Percentiles rank a stretch among this genome's conserved stretches.
These are phyloP conservation scores for Carpinus fangiana DNA, from an alignment of 306 rosid genomes.

Conservation along the genomic window DNA sequence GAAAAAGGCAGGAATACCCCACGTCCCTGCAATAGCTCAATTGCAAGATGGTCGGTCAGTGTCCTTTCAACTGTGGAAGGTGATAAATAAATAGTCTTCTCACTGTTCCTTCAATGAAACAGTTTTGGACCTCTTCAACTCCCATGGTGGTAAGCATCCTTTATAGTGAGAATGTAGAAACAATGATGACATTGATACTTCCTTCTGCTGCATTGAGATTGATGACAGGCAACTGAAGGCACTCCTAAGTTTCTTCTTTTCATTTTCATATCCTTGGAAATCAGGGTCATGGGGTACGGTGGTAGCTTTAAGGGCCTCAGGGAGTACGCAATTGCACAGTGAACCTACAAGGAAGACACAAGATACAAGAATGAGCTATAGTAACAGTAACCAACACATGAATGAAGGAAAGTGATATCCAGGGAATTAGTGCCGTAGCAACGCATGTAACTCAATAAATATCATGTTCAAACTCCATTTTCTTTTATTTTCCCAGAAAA, in stretches of 20 bases:
- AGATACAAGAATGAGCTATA: slow-evolving; percentile 7
- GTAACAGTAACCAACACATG: neutral
- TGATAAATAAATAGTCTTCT: slow-evolving; percentile 20
- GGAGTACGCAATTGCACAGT: slow-evolving; percentile 82
- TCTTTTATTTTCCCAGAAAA: neutral
- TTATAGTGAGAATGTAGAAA: slow-evolving; percentile 89
- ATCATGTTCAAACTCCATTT: neutral
- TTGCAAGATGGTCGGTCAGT: slow-evolving; percentile 28
- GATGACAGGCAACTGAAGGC: slow-evolving; percentile 80
- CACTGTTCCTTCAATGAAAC: slow-evolving; percentile 59
- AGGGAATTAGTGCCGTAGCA: neutral
- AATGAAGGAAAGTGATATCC: neutral
- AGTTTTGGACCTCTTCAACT: slow-evolving; percentile 60
- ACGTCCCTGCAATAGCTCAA: slow-evolving; percentile 13
- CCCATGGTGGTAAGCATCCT: slow-evolving; percentile 93
- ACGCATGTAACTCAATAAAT: neutral
- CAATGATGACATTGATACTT: slow-evolving; percentile 84
- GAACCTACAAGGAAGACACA: slow-evolving; percentile 58
- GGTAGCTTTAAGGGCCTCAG: slow-evolving; percentile 73
- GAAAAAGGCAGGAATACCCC: slow-evolving; percentile 26
- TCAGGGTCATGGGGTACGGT: slow-evolving; percentile 54
- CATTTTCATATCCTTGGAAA: slow-evolving; percentile 55
- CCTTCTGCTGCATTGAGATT: slow-evolving; percentile 68
- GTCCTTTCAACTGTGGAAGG: neutral
- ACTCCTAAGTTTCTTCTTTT: slow-evolving; percentile 65